A percentile compares a stretch with the other conserved stretches of the same genome.
phyloP scores from a whole-genome alignment of 148 eudicot genomes.

The Persicaria tinctoria region DNA sequence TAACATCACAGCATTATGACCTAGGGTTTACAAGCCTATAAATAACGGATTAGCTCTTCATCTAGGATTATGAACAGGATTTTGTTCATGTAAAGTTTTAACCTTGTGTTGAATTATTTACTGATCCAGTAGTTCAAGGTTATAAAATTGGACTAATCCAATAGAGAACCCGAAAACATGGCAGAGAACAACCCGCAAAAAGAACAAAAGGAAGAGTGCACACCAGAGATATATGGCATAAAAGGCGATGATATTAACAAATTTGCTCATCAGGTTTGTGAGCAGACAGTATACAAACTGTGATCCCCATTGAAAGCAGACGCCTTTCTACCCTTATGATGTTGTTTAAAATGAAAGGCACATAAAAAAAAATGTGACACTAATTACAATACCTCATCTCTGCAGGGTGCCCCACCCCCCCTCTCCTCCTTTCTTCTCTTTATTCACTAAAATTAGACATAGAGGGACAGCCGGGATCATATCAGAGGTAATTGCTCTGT shows the following conservation, averaged over 20 bases:
- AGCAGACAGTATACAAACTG: slow-evolving; percentile 7
- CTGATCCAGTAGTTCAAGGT: no score
- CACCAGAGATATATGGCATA: neutral
- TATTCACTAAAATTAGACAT: slow-evolving; percentile 4
- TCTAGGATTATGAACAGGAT: no score
- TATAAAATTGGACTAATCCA: no score
- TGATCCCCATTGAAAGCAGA: slow-evolving; percentile 6
- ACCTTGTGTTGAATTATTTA: no score
- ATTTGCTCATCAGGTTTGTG: slow-evolving; percentile 10
- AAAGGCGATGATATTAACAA: slow-evolving; percentile 7
- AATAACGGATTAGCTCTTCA: no score
- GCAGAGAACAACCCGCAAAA: no score
- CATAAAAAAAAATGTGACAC: neutral
- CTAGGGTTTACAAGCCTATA: no score
- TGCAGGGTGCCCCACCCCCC: neutral
- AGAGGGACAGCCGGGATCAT: neutral
- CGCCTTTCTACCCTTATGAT: slow-evolving; percentile 4
- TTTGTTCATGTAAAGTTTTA: no score
- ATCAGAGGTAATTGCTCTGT: slow-evolving; percentile 1
- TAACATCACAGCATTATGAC: no score
- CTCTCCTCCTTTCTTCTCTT: neutral
- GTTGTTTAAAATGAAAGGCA: neutral
- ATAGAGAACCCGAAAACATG: no score
- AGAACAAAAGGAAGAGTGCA: neutral
- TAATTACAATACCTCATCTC: slow-evolving; percentile 11